These are phyloP conservation scores for Leptographium lundbergii DNA, from an alignment of 2,329 filamentous ascomycete genomes.

Conservation along the genomic window DNA sequence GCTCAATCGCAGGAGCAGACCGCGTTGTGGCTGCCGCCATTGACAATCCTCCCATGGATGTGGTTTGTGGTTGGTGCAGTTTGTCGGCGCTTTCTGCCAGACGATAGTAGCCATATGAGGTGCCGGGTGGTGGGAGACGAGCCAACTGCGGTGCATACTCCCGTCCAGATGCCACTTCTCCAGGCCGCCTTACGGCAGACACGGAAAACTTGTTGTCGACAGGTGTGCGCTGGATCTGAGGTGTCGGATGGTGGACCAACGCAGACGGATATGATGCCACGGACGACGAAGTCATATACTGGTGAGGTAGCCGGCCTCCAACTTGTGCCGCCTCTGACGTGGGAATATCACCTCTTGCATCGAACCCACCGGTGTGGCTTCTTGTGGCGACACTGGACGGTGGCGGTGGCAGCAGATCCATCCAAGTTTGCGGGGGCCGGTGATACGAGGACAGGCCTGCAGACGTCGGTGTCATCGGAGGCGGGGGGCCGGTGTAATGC, in stretches of 20 bases:
- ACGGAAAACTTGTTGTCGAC: background rate
- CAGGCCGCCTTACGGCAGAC: background rate
- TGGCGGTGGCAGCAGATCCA: background rate
- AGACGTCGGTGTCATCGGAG: background rate
- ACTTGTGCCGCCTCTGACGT: background rate
- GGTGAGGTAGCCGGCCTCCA: background rate
- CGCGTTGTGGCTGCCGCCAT: slow-evolving; percentile 17
- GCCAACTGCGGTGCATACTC: background rate
- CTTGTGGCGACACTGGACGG: too few species aligned
- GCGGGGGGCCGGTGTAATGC: background rate
- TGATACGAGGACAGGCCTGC: background rate
- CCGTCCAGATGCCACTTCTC: background rate
- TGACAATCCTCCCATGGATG: background rate
- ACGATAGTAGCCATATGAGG: slow-evolving; percentile 7
- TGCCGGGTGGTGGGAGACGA: background rate
- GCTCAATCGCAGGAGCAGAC: background rate
- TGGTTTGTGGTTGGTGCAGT: background rate
- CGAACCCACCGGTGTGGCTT: background rate
- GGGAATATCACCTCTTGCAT: background rate
- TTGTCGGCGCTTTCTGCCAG: background rate
- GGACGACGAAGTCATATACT: background rate
- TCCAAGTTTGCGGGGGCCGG: background rate
- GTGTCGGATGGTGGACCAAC: background rate
- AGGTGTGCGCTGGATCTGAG: background rate
- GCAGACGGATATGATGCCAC: background rate